Conservation (phyloP, 2,329 filamentous ascomycete species). For the Beauveria medogensis region DNA sequence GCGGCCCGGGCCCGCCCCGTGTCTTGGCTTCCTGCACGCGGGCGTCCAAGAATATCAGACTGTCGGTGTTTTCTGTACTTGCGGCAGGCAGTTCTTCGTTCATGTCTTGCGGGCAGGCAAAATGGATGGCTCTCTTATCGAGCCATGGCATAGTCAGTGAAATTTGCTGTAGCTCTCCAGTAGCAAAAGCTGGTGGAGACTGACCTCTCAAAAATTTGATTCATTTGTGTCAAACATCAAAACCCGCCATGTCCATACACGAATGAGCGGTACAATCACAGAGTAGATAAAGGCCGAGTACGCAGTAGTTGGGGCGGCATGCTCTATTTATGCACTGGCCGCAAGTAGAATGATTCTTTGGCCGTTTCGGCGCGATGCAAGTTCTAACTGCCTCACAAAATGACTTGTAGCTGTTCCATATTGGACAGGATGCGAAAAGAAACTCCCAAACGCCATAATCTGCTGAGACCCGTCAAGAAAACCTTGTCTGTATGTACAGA, state of each 20-base stretch:
- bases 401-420: constrained; percentile 9
- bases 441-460: constrained; percentile 22
- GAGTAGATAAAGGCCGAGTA: not conserved
- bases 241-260: not conserved
- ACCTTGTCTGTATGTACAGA: constrained; percentile 7
- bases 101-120: no score
- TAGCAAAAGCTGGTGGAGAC: no score
- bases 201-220: no score
- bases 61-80: no score
- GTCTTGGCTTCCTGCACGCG: no score
- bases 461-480: constrained; percentile 2
- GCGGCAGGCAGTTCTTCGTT: no score
- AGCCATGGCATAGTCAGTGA: no score
- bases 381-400: constrained; percentile 8
- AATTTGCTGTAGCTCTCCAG: no score
- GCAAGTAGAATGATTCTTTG: not conserved
- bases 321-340: constrained; percentile 8
- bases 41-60: no score
- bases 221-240: no score
- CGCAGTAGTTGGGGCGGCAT: not conserved
- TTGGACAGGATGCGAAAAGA: constrained; percentile 12
- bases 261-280: not conserved
- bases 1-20: no score
- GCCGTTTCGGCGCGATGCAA: not conserved
- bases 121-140: no score